Base-by-base conservation (phyloP, 2,329 filamentous ascomycete species). In the Alternaria conjuncta region DNA sequence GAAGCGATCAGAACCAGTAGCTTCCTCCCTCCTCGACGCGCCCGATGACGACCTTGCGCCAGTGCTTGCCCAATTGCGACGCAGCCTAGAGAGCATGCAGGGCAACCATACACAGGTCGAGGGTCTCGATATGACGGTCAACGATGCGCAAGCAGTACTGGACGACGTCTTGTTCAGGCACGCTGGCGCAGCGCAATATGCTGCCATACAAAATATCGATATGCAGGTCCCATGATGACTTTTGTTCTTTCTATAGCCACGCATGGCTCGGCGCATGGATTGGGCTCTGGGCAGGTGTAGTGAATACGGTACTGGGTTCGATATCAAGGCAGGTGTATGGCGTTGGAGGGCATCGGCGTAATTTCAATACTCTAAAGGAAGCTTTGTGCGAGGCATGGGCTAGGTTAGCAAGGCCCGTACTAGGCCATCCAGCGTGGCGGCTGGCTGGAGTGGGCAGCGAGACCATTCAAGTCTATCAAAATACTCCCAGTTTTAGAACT, bases 41-140 rank as follows among this genome's bases (percentile, higher is more conserved):
- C 65, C 74, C 46, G 75, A 79, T 66, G 57, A 67, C 45, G 72
- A 79, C 46, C 66, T 82, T 11, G 73, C 64, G 18, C 72, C 76
- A 25, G 64, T 81, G 41, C 72, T 81, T 46, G 74, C 74, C 59
- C 79, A 80, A 66, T 73, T 82, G 51, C 72, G 72, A 32, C 78
- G 74, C 45, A 80, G 80, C 66, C 64, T 82, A 5, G 76, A 79
- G 55, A 78, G 71, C 32, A 78, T 82, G 75, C 77, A 79, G 64
- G 72, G 71, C 20, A 82, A 81, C 63, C 72, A 75, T 68, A 70
- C 63, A 59, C 78, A 81, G 61, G 72, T 82, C 11, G 70, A 75
- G 10, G 78, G 77, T 50, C 71, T 81, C 28, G 67, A 73, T n/a
- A 71, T 70, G 43, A 77, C 74, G 15, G 68, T 79, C 60, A 58